phyloP scores from a whole-genome alignment of 345 rosid species.

The Cardamine resedifolia region DNA sequence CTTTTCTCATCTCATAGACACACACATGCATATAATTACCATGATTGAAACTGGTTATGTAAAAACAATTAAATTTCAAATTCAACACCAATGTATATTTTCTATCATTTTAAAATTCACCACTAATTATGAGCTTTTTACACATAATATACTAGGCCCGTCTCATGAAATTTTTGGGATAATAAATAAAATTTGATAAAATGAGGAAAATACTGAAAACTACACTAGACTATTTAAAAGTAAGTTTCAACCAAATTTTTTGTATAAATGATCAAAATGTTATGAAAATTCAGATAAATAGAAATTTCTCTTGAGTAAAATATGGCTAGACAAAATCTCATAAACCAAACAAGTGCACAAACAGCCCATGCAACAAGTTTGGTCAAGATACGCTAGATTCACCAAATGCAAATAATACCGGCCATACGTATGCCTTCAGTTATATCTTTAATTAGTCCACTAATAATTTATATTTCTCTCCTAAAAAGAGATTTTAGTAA shows the following conservation, averaged over 20 bases:
- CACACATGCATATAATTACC: neutral
- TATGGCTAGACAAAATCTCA: neutral
- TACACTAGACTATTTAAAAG: no score
- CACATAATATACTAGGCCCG: neutral
- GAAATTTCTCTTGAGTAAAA: neutral
- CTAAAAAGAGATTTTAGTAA: neutral
- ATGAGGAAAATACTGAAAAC: neutral
- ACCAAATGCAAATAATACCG: constrained; percentile 31
- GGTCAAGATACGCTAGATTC: constrained; percentile 22
- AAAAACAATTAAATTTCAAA: neutral
- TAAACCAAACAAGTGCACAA: constrained; percentile 20
- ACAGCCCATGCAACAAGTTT: constrained; percentile 25
- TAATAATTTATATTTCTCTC: neutral
- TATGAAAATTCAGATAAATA: neutral
- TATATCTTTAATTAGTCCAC: neutral
- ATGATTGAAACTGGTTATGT: neutral
- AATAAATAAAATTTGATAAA: neutral
- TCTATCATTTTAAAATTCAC: neutral
- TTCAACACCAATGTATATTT: neutral
- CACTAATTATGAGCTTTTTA: neutral
- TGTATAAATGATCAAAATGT: neutral
- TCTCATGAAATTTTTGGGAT: no score
- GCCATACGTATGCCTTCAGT: neutral
- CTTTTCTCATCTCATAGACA: neutral
- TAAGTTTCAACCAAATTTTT: neutral